Evolutionary conservation across 768 basidiomycete genomes (phyloP).

Genomic region (Auriscalpium vulgare): DNA sequence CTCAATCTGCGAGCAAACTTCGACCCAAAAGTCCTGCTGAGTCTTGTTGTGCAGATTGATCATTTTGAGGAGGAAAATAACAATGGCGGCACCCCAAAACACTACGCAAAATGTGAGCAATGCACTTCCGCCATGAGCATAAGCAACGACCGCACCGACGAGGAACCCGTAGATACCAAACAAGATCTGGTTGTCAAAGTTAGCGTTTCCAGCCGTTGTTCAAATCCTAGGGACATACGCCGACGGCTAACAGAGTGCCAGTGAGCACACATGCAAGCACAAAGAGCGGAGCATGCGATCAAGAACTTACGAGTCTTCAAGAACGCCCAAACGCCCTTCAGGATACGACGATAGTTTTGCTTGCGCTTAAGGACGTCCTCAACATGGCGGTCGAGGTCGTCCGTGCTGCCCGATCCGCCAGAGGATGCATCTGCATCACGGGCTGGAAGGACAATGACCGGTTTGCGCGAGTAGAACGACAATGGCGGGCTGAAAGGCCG

Average conservation of each 20-base stretch:
- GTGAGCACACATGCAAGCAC: not conserved
- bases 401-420: conserved; percentile 29
- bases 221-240: conserved; percentile 34
- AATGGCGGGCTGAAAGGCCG: conserved; percentile 48
- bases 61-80: conserved; percentile 57
- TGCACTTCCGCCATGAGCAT: too few species aligned
- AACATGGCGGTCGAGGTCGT: conserved; percentile 67
- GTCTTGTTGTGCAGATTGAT: conserved; percentile 67
- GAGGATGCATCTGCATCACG: conserved; percentile 20
- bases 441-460: conserved; percentile 50
- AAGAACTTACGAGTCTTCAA: conserved; percentile 65
- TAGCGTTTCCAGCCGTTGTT: too few species aligned
- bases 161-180: conserved; percentile 73
- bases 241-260: conserved; percentile 41
- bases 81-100: conserved; percentile 84
- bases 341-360: conserved; percentile 47
- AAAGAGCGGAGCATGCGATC: not conserved
- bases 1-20: conserved; percentile 66
- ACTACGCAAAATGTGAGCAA: conserved; percentile 29
- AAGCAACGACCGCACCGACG: conserved; percentile 37
- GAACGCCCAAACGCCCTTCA: conserved; percentile 74
- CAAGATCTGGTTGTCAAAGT: conserved; percentile 32
- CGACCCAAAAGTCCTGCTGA: conserved; percentile 75
- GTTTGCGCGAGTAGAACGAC: conserved; percentile 62
- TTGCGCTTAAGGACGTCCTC: conserved; percentile 62